Base-by-base conservation (phyloP, 2,329 filamentous ascomycete species). In the Clarireedia hainanense region DNA sequence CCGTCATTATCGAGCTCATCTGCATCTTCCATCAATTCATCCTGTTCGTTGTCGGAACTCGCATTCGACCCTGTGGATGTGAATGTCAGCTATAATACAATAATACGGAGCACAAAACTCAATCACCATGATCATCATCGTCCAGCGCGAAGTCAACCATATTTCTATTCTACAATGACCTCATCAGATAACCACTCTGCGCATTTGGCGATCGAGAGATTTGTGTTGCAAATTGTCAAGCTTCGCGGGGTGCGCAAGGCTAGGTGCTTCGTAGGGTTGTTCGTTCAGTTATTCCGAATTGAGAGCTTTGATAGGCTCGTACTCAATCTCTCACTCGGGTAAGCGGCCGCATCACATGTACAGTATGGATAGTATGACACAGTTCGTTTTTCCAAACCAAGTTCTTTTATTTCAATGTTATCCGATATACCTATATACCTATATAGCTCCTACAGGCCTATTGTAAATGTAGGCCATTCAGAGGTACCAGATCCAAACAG, bases 11-110 rank as follows among this genome's bases (percentile, higher is more conserved):
- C 69, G n/a, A 67, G 65, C 42, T 70, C 67, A 42, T 71, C 71
- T 24, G 63, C 69, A 63, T 73, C 71, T 53, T 83, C 79, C 77
- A 83, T 82, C 37, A 79, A 72, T 64, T 83, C 80, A 62, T 84
- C 80, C 56, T 74, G 75, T 54, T 81, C 79, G 61, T 76, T 75
- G 34, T 76, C 75, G 23, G 75, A 76, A 63, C 73, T 75, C 36
- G 67, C 73, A 60, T 74, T 75, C 24, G 71, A 73, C 15, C 61
- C 66, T 68, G 47, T 47, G 47, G 61, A 52, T 63, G 52, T 27
- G 17, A 6, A 39, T 23, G 53, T 53, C 7, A 37, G 46, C 6
- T 27, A 50, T 6, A 17, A 9, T 20, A 12, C 20, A 6, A 36
- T 14, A 14, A 26, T 17, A 27, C 4, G 39, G 39, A 50, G 10